A percentile compares a stretch with the other conserved stretches of the same genome.
phyloP scores from a whole-genome alignment of 345 rosid species.

The Chamaenerion angustifolium region DNA sequence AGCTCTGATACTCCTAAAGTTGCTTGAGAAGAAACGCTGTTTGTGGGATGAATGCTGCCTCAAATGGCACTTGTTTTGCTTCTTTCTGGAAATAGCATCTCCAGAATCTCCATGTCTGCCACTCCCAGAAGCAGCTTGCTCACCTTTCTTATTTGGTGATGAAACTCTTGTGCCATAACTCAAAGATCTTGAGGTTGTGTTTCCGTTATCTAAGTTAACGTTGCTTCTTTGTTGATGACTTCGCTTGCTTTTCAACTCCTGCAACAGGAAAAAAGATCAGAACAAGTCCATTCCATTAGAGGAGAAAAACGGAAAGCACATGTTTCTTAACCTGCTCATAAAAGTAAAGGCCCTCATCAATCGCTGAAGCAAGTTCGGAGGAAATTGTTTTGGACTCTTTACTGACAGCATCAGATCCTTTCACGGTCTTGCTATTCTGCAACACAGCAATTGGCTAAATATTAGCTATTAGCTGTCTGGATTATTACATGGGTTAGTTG shows the following conservation, averaged over 20 bases:
- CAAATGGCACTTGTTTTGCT: conserved; percentile 42
- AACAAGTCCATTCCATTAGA: not conserved
- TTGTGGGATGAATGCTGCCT: conserved; percentile 52
- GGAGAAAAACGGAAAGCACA: not conserved
- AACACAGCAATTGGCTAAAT: conserved; percentile 10
- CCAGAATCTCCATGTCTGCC: conserved; percentile 51
- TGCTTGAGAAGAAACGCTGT: conserved; percentile 73
- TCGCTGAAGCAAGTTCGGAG: conserved; percentile 67
- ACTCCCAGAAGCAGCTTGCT: conserved; percentile 22
- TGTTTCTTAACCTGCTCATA: conserved; percentile 64
- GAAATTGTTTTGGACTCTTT: conserved; percentile 45
- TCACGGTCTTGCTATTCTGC: conserved; percentile 62
- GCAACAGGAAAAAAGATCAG: conserved; percentile 8
- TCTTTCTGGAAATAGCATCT: conserved; percentile 29
- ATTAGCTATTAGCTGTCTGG: no score
- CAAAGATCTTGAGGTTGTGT: conserved; percentile 21
- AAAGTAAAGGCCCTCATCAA: conserved; percentile 86
- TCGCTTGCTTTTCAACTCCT: conserved; percentile 69
- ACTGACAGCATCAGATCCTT: conserved; percentile 27
- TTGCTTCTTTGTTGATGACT: conserved; percentile 35
- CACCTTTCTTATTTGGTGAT: conserved; percentile 27
- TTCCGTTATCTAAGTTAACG: conserved; percentile 38
- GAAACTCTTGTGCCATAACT: conserved; percentile 8
- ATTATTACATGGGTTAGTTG: no score
- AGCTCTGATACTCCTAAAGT: conserved; percentile 53